A percentile compares a stretch with the other conserved stretches of the same genome.
Conservation (phyloP, 2,329 filamentous ascomycete genomes). For the Fusarium sp. region DNA sequence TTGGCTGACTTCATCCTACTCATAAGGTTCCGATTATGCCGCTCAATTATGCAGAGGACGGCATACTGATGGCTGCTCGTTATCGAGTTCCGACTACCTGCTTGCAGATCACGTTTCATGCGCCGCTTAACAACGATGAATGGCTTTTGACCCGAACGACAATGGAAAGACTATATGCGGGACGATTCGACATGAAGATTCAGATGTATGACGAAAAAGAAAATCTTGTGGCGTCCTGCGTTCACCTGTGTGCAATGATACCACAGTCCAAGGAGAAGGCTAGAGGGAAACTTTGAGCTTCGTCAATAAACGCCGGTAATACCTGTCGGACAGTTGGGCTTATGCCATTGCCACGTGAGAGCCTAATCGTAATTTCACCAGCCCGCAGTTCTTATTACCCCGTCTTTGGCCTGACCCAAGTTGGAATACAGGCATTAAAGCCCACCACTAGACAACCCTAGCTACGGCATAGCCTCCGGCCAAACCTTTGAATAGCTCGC, state of each 20-base stretch:
- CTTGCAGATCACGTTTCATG: conserved; percentile 2
- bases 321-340: too few relatives aligned
- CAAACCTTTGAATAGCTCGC: not conserved
- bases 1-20: not conserved
- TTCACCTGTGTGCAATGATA: not conserved
- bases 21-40: not conserved
- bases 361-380: too few relatives aligned
- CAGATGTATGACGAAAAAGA: not conserved
- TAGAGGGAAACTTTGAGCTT: not conserved
- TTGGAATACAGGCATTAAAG: not conserved
- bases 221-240: not conserved
- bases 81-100: not conserved
- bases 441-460: not conserved
- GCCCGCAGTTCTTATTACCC: not conserved
- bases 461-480: not conserved
- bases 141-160: not conserved
- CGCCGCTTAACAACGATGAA: not conserved
- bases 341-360: too few relatives aligned
- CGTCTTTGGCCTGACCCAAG: not conserved
- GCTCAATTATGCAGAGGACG: not conserved
- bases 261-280: not conserved
- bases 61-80: not conserved
- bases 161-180: not conserved
- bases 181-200: not conserved
- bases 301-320: too few relatives aligned